Conservation (phyloP, 495 filamentous ascomycete genomes). For the Melanomma pulvis-pyrius region DNA sequence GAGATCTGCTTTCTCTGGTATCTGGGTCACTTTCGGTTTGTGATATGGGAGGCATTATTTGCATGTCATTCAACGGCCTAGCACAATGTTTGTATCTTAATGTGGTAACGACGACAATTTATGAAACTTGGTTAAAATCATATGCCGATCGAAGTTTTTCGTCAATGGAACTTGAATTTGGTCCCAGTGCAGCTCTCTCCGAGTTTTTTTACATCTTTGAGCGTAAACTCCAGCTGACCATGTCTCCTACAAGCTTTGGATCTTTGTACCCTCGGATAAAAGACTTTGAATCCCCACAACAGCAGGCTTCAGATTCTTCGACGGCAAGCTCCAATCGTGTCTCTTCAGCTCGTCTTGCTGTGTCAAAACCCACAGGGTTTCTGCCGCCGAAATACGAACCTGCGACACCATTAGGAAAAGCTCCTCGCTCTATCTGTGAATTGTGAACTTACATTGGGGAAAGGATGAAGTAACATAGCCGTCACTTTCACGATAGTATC, state of each 20-base stretch:
- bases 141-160: too few species aligned
- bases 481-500: conserved; percentile 61
- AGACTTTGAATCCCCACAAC: conserved; percentile 18
- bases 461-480: conserved; percentile 64
- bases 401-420: conserved; percentile 16
- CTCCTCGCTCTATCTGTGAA: neutral
- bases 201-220: too few species aligned
- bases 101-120: too few species aligned
- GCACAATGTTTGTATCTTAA: too few species aligned
- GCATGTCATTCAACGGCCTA: too few species aligned
- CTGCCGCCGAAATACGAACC: conserved; percentile 48
- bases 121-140: too few species aligned
- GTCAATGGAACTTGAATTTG: too few species aligned
- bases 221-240: too few species aligned
- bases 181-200: too few species aligned
- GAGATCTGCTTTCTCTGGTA: neutral
- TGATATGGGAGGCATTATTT: neutral
- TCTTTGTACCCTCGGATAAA: neutral
- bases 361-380: conserved; percentile 46
- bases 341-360: conserved; percentile 33
- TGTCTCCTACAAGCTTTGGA: too few species aligned
- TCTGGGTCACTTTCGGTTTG: neutral
- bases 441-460: conserved; percentile 56
- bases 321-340: conserved; percentile 33
- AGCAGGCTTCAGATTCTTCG: conserved; percentile 26